Base-by-base conservation (phyloP, 305 asterid species). In the Ilex paraguariensis region DNA sequence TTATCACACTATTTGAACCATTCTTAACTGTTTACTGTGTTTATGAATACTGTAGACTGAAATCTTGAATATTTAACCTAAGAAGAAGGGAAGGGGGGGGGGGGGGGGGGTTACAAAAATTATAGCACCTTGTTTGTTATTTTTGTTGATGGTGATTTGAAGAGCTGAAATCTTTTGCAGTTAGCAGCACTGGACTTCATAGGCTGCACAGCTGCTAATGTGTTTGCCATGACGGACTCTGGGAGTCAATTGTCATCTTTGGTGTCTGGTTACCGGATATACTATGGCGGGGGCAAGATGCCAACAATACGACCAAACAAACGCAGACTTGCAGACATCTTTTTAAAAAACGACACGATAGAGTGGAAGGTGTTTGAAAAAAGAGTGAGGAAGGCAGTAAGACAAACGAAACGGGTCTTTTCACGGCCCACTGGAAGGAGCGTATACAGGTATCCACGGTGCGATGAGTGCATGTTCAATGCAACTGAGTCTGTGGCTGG, bases 221-320 rank as follows among this genome's bases (percentile, higher is more conserved):
- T 82, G 58, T 93, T 93, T 70, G 90, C 96, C 71, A 93, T 90
- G 96, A 93, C 99, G 31, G 99, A 93, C 76, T 88, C 97, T 0
- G 99, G 99, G 39, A 93, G 97, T 70, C 97, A 90, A 62, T 86
- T 93, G 75, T 90, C 97, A 32, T 93, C 97, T 30, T 72, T 93
- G 69, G 67, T 90, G 66, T 95, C 95, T 33, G 99, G 99, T 60
- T 93, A 86, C 74, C 75, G 99, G 60, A 74, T 90, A 61, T 93
- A 93, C 60, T 87, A 77, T 55, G 99, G 99, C 2, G 84, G 86
- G 10, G 97, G 99, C 0, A 76, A 77, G 72, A 87, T 84, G 95
- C 84, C 97, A 21, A 86, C 99, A 15, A 87, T 93, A 68, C 82
- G 96, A 32, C 99, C 97, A 63, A 93, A 93, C 81, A 93, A 90